Evolutionary conservation across 306 rosid genomes (phyloP).

Genomic region (Cicer chorassanicum): DNA sequence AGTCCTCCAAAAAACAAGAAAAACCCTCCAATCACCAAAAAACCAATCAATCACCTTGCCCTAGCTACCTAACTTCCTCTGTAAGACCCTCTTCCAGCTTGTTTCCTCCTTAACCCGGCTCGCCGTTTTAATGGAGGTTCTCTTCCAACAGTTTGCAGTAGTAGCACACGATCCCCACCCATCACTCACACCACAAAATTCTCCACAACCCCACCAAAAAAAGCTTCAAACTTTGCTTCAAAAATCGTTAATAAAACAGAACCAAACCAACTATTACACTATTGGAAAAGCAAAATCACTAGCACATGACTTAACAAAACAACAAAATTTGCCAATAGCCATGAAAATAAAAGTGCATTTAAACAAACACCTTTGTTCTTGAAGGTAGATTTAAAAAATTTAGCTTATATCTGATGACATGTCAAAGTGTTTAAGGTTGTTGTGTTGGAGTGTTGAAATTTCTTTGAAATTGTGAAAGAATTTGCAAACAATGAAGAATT

Average conservation of each 20-base stretch:
- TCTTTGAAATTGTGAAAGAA: constrained; percentile 5
- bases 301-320: constrained; percentile 28
- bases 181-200: constrained; percentile 56
- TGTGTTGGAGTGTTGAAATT: background rate
- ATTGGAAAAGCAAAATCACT: background rate
- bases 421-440: constrained; percentile 29
- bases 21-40: constrained; percentile 45
- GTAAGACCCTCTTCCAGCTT: constrained; percentile 99
- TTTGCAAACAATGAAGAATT: constrained; percentile 15
- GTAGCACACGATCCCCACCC: constrained; percentile 82
- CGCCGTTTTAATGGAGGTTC: constrained; percentile 98
- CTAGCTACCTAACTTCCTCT: constrained; percentile 82
- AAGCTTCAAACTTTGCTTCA: constrained; percentile 44
- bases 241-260: constrained; percentile 21
- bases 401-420: constrained; percentile 98
- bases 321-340: constrained; percentile 48
- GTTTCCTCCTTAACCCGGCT: constrained; percentile 96
- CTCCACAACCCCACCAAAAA: constrained; percentile 49
- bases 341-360: constrained; percentile 39
- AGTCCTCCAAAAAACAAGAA: constrained; percentile 44
- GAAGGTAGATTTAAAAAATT: constrained; percentile 23
- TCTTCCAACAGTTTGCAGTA: constrained; percentile 71
- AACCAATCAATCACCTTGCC: background rate
- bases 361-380: constrained; percentile 24
- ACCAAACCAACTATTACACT: constrained; percentile 36